Evolutionary conservation across 352 stramenopile species (phyloP).

Genomic region (Globisporangium cederbergense): DNA sequence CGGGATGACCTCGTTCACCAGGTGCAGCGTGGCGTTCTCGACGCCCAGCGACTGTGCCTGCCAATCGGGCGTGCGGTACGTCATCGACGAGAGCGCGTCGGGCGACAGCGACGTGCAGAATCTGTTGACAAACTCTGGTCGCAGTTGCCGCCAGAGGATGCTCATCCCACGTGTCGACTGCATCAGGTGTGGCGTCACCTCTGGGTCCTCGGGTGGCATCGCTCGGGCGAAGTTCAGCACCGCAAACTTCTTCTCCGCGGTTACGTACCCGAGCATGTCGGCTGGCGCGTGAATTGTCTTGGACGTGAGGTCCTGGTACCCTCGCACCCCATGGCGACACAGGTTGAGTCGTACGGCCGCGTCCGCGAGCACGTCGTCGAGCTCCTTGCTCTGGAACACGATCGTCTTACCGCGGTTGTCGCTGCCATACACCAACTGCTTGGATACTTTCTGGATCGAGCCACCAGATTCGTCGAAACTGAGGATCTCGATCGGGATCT

Average conservation of each 20-base stretch:
- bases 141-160: conserved; percentile 91
- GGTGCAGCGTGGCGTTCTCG: conserved; percentile 64
- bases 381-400: conserved; percentile 70
- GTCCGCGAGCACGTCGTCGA: conserved; percentile 63
- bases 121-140: conserved; percentile 76
- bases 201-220: conserved; percentile 88
- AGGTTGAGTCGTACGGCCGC: conserved; percentile 77
- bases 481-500: conserved; percentile 76
- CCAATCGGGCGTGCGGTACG: conserved; percentile 86
- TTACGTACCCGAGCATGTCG: conserved; percentile 81
- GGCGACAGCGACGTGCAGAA: conserved; percentile 61
- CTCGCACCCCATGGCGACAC: conserved; percentile 78
- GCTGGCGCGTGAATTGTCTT: conserved; percentile 75
- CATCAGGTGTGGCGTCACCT: conserved; percentile 69
- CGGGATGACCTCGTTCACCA: conserved; percentile 76
- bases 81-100: conserved; percentile 85
- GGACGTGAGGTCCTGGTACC: conserved; percentile 84
- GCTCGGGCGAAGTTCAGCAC: conserved; percentile 82
- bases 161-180: conserved; percentile 79
- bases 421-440: conserved; percentile 85
- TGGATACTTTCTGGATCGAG: conserved; percentile 50
- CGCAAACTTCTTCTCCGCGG: conserved; percentile 46
- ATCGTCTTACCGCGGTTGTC: conserved; percentile 82
- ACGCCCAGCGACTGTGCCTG: conserved; percentile 62
- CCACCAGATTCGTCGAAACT: conserved; percentile 61